Percentiles rank a stretch among this genome's conserved stretches.
These are phyloP conservation scores for Starmerella vaccinii DNA, from an alignment of 805 yeast genomes.

Conservation along the genomic window DNA sequence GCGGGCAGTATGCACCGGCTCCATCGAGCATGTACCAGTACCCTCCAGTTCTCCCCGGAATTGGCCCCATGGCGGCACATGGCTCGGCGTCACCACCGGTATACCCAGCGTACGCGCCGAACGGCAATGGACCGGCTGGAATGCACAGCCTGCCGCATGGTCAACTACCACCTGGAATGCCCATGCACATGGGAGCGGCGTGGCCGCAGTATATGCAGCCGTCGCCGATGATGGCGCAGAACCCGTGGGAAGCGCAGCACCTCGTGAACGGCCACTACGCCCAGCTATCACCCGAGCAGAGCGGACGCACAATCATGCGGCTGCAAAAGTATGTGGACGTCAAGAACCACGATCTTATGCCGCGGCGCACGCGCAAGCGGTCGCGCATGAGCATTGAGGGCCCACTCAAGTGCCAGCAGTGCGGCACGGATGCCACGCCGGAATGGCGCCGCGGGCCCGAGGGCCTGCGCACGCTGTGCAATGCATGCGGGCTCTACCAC, in stretches of 20 bases:
- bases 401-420: conserved; percentile 35
- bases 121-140: not conserved
- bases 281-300: not conserved
- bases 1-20: not conserved
- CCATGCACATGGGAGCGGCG: not conserved
- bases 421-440: conserved; percentile 54
- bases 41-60: not conserved
- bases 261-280: not conserved
- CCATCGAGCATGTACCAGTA: not conserved
- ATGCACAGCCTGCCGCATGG: not conserved
- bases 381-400: conserved; percentile 15
- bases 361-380: conserved; percentile 14
- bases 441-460: conserved; percentile 80
- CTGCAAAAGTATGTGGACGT: conserved; percentile 2
- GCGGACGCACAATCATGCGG: conserved; percentile 2
- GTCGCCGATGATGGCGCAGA: not conserved
- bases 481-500: conserved; percentile 72
- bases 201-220: not conserved
- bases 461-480: conserved; percentile 66
- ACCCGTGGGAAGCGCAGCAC: not conserved
- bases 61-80: not conserved
- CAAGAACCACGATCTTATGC: not conserved
- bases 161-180: not conserved
- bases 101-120: not conserved
- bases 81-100: not conserved